Evolutionary conservation across 2,329 filamentous ascomycete species (phyloP).

Genomic region (Aspergillus sp.): DNA sequence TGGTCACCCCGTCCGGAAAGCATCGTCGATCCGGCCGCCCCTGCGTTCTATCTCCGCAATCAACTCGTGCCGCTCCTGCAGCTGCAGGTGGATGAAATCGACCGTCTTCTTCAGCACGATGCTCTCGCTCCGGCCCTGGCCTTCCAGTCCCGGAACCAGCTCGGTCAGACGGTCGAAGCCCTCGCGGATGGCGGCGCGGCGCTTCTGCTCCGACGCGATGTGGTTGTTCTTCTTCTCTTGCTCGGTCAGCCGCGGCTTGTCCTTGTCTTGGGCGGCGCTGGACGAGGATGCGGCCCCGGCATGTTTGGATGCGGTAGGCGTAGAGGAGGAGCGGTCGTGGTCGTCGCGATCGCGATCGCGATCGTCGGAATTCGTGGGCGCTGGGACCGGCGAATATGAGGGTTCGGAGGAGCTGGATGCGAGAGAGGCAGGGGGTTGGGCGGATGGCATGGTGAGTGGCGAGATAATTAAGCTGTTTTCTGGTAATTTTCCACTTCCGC

Average conservation of each 20-base stretch:
- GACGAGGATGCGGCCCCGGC: conserved; percentile 4
- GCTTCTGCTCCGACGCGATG: conserved; percentile 65
- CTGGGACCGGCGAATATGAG: conserved; percentile 22
- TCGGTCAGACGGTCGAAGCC: conserved; percentile 80
- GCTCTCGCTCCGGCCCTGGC: conserved; percentile 81
- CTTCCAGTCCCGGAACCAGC: conserved; percentile 77
- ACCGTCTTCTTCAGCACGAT: conserved; percentile 74
- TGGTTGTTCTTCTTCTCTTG: conserved; percentile 73
- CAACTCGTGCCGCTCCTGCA: conserved; percentile 59
- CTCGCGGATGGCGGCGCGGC: conserved; percentile 72
- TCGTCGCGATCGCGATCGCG: conserved; percentile 30
- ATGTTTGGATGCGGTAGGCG: conserved; percentile 31
- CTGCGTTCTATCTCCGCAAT: conserved; percentile 59
- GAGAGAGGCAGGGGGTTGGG: conserved; percentile 21
- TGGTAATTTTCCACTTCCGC: not conserved
- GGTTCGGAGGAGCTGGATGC: conserved; percentile 26
- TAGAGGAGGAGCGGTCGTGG: conserved; percentile 35
- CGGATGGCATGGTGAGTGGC: conserved; percentile 24
- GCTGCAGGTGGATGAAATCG: conserved; percentile 62
- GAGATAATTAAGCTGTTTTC: not conserved
- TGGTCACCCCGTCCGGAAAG: conserved; percentile 23
- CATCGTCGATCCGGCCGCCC: conserved; percentile 55
- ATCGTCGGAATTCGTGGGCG: conserved; percentile 26
- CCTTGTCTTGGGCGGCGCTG: conserved; percentile 33
- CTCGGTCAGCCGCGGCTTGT: conserved; percentile 66